Evolutionary conservation across 495 filamentous ascomycete species (phyloP).

Genomic region (Sphaerosporella brunnea): DNA sequence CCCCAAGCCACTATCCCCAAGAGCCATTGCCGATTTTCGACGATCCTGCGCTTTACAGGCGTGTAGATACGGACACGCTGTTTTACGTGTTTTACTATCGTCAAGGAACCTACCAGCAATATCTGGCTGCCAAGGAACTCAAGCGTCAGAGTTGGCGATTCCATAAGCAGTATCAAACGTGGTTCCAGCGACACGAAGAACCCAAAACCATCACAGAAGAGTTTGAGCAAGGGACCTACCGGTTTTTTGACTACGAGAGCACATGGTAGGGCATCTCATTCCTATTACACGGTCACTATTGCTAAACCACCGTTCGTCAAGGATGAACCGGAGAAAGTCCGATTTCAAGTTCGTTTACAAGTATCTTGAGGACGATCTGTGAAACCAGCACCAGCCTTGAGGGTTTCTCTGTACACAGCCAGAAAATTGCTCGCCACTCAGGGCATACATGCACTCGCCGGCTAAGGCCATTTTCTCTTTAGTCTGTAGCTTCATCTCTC

Average conservation of each 20-base stretch:
- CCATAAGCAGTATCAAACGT: constrained; percentile 98
- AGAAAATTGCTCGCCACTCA: constrained; percentile 8
- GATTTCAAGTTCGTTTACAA: constrained; percentile 99
- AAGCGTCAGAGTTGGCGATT: constrained; percentile 97
- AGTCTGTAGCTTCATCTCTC: not conserved
- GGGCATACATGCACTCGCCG: not conserved
- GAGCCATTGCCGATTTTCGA: constrained; percentile 79
- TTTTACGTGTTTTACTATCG: constrained; percentile 99
- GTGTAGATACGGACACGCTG: constrained; percentile 87
- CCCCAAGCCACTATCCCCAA: constrained; percentile 74
- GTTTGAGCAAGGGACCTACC: constrained; percentile 93
- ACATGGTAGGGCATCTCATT: constrained; percentile 98
- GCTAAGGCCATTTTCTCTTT: not conserved
- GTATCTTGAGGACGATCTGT: constrained; percentile 85
- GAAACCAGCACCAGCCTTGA: no score
- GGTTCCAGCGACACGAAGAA: constrained; percentile 97
- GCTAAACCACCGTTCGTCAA: constrained; percentile 31
- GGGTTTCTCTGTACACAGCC: no score
- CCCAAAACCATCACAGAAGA: constrained; percentile 97
- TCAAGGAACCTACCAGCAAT: constrained; percentile 89
- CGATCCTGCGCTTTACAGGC: constrained; percentile 67
- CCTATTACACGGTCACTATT: no score
- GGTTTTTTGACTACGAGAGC: constrained; percentile 98
- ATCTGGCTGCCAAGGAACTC: constrained; percentile 82
- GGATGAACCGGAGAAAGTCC: constrained; percentile 98